A percentile compares a stretch with the other conserved stretches of the same genome.
phyloP scores from a whole-genome alignment of 208 protist species.

The Herpetomonas tarakana region DNA sequence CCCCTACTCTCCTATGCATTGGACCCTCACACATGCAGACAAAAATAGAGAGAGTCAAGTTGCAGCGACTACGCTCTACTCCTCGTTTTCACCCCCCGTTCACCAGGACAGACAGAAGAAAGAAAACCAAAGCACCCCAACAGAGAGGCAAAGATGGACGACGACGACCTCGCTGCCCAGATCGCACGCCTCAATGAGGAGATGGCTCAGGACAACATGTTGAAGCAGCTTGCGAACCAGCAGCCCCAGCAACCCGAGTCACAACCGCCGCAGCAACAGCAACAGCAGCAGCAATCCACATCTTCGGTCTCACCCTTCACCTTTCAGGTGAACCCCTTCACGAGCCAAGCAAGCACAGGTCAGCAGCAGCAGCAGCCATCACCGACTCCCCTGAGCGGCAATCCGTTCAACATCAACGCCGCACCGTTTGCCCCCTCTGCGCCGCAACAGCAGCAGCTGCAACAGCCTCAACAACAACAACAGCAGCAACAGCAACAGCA shows the following conservation, averaged over 20 bases:
- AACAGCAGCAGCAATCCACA: slow-evolving; percentile 19
- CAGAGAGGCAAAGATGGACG: too few relatives aligned
- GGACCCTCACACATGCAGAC: not conserved
- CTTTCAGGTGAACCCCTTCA: too few relatives aligned
- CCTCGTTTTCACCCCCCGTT: too few relatives aligned
- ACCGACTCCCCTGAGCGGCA: too few relatives aligned
- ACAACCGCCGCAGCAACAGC: slow-evolving; percentile 13
- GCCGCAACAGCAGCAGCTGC: slow-evolving; percentile 20
- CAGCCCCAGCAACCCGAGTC: slow-evolving; percentile 30
- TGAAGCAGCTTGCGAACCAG: slow-evolving; percentile 48
- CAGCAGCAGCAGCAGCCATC: too few relatives aligned
- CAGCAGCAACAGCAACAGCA: slow-evolving; percentile 11
- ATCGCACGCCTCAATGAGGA: slow-evolving; percentile 78
- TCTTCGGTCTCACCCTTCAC: not conserved
- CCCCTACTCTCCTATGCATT: not conserved
- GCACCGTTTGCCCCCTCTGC: slow-evolving; percentile 12
- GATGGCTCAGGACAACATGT: slow-evolving; percentile 58
- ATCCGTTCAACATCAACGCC: not conserved
- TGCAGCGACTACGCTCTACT: too few relatives aligned
- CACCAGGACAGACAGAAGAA: too few relatives aligned
- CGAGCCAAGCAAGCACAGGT: too few relatives aligned
- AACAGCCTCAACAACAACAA: slow-evolving; percentile 12
- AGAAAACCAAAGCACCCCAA: too few relatives aligned
- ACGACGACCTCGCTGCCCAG: slow-evolving; percentile 71
- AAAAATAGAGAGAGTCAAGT: slow-evolving; percentile 34